Evolutionary conservation across 2,329 filamentous ascomycete genomes (phyloP), one percentile per base, ranked within the genome.

Genomic region (Colletotrichum cuscutae): DNA sequence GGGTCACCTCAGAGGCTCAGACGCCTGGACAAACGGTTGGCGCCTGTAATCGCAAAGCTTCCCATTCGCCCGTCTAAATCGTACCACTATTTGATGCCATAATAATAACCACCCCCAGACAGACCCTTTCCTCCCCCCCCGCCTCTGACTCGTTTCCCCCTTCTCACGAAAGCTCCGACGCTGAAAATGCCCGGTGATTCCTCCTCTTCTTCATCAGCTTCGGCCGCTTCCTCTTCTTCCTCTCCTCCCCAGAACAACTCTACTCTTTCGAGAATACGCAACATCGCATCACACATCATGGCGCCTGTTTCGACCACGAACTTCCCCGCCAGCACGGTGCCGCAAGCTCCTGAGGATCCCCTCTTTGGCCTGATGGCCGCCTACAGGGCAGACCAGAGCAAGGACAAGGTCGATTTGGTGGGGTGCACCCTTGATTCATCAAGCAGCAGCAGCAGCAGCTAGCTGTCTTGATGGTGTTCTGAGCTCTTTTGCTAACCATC

Each of bases 301-400:
- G 89, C 91, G 80, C 87, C 90, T 76, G 81, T 84, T 78, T 84
- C 85, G 79, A 81, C 87, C 70, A 93, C 93, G 77, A 90, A 89
- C 80, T 98, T 98, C 86, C 90, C 92, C 74, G 89, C 92, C 79
- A 89, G 93, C 80, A 86, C 89, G 76, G 94, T 98, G 72, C 94
- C 95, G 79, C 93, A 96, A 84, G 97, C 97, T 74, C 95, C 97
- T 60, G 95, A 98, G 83, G 97, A 99, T 85, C 92, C 96, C 76
- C 90, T 99, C 81, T 99, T 99, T 81, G 95, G 96, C 71, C 87
- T 99, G 79, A 95, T 96, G 90, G 91, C 93, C 75, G 95, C 94
- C 74, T 99, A 92, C 88, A 91, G 91, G 80, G 93, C 93, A 75
- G 97, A 99, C 81, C 85, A 89, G 74, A 88, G 87, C 82, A 84